phyloP scores from a whole-genome alignment of 1,284 basidiomycete species.

The Mycena sp. region DNA sequence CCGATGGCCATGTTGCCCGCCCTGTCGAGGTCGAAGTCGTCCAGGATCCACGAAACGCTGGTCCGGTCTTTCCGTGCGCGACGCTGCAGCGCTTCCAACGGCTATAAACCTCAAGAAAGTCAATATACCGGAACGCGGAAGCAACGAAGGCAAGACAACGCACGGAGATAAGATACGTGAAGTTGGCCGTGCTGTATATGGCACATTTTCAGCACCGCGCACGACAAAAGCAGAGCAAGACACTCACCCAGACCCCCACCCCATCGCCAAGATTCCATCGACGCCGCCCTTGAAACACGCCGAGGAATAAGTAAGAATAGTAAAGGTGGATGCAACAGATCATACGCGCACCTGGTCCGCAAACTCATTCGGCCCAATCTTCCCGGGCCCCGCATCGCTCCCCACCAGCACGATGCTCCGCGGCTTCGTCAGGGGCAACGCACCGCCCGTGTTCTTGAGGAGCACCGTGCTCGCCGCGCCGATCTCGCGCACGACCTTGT shows the following conservation, averaged over 20 bases:
- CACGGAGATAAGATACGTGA: constrained; percentile 69
- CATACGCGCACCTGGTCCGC: constrained; percentile 59
- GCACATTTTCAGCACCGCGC: constrained; percentile 27
- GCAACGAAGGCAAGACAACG: constrained; percentile 27
- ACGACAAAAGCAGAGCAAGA: constrained; percentile 3
- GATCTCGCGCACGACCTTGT: constrained; percentile 74
- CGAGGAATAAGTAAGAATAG: neutral
- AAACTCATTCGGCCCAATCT: constrained; percentile 79
- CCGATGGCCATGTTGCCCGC: constrained; percentile 60
- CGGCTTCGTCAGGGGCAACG: constrained; percentile 73
- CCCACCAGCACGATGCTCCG: constrained; percentile 69
- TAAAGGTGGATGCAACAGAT: neutral
- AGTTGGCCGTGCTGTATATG: constrained; percentile 53
- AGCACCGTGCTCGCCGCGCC: constrained; percentile 82
- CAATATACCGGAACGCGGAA: neutral
- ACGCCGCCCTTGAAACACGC: constrained; percentile 52
- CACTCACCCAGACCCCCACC: constrained; percentile 76
- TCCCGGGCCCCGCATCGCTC: constrained; percentile 76
- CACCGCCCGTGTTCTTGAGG: constrained; percentile 78
- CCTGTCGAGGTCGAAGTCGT: constrained; percentile 69
- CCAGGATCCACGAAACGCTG: constrained; percentile 64
- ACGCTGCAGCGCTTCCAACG: constrained; percentile 77
- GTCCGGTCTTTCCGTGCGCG: constrained; percentile 71
- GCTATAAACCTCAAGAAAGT: constrained; percentile 42
- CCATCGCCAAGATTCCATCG: constrained; percentile 83